phyloP scores from a whole-genome alignment of 441 rosid species.

The Gossypium davidsonii region DNA sequence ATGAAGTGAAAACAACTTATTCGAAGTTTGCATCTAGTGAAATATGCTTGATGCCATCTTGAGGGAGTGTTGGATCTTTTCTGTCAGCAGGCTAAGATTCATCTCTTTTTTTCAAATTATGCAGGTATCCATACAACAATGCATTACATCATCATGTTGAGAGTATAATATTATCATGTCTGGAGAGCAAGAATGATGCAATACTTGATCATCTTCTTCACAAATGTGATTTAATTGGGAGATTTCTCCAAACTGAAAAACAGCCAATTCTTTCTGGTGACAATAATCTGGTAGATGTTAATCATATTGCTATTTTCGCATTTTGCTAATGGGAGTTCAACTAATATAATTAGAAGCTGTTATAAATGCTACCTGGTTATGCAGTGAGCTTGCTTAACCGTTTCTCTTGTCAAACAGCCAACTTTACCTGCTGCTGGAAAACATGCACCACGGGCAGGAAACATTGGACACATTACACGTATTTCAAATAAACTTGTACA shows the following conservation, averaged over 20 bases:
- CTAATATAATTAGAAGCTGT: not conserved
- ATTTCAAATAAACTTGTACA: constrained; percentile 76
- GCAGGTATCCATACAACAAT: constrained; percentile 91
- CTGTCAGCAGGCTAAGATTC: constrained; percentile 10
- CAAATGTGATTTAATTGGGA: constrained; percentile 79
- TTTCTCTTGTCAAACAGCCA: constrained; percentile 42
- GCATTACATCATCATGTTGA: constrained; percentile 95
- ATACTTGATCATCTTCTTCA: constrained; percentile 71
- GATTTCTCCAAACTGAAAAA: constrained; percentile 64
- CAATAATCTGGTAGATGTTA: constrained; percentile 40
- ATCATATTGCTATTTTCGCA: not conserved
- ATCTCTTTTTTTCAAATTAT: constrained; percentile 19
- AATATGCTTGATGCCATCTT: not conserved
- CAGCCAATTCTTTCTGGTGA: constrained; percentile 53
- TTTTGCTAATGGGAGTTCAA: not conserved
- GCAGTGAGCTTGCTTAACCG: constrained; percentile 73
- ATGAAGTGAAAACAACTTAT: not conserved
- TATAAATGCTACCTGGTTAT: constrained; percentile 12
- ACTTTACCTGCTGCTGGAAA: constrained; percentile 54
- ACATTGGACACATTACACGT: constrained; percentile 79
- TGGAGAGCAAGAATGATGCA: constrained; percentile 61
- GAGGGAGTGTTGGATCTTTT: not conserved
- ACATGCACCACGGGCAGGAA: constrained; percentile 68
- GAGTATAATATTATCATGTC: constrained; percentile 73
- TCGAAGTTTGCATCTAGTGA: constrained; percentile 4